Evolutionary conservation across 139 green algal genomes (phyloP), one percentile per base, ranked within the genome.

Genomic region (Micromonas commoda): DNA sequence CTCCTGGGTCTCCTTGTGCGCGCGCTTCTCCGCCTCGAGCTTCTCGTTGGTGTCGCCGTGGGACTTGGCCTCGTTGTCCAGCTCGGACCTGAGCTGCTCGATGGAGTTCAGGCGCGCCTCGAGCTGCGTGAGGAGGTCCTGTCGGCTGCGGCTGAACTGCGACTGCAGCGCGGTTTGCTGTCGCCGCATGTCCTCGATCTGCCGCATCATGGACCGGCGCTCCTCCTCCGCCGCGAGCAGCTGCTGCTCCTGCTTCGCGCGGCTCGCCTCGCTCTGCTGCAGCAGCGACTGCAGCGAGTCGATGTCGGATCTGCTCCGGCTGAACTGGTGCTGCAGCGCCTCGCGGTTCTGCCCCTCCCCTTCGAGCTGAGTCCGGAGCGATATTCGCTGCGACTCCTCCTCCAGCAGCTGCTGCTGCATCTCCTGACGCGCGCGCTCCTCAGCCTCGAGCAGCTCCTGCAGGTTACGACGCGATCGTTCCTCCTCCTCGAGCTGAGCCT

Each of bases 61-160:
- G 28, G 54, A 33, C 54, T 70, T 69, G 16, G 32, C 3, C 73
- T 79, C 73, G 9, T 71, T 52, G 35, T 69, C 73, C 29, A 72
- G 53, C 73, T 79, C 73, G 3, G 73, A 53, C 23, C 73, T 57
- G 19, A 70, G 29, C 34, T 71, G 26, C 61, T 79, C 73, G 73
- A 79, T 79, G 16, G 32, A 34, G 23, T 79, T 69, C 45, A 79
- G 54, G 29, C 73, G 73, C 54, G 60, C 28, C 73, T 79, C 73
- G 73, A 79, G 73, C 54, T 79, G 73, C 60, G 73, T 79, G 28
- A 79, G 57, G 16, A 79, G 38, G 61, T 79, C 73, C 38, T 79
- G 73, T 3, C 73, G 73, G 20, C 28, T 61, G 26, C 61, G 73
- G 31, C 31, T 64, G 72, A 79, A 79, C 57, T 79, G 73, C 31